phyloP scores from a whole-genome alignment of 176 grass and related monocot species.

The barley (Hordeum vulgare) region DNA sequence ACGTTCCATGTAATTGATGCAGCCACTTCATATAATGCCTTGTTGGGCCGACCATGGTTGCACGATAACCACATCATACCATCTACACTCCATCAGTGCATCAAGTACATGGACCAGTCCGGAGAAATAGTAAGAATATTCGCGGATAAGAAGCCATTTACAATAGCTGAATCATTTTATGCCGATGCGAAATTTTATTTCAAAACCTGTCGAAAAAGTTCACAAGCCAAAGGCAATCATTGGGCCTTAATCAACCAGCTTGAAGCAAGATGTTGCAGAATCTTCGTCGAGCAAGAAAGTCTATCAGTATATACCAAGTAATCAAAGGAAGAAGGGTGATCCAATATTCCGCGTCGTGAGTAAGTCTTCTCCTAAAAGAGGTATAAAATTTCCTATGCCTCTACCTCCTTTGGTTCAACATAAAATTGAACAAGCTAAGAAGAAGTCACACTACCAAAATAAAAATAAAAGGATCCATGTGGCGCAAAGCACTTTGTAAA shows the following conservation, averaged over 20 bases:
- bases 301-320: neutral
- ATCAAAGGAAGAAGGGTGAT: neutral
- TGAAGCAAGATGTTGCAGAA: accelerated
- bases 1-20: neutral
- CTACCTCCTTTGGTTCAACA: too few species aligned
- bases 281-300: neutral
- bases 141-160: too few species aligned
- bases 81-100: neutral
- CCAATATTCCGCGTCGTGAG: too few species aligned
- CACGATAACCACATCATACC: neutral
- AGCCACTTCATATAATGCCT: neutral
- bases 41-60: neutral
- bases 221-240: neutral
- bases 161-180: too few species aligned
- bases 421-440: neutral
- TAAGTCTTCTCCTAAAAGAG: too few species aligned
- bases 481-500: too few species aligned
- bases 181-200: too few species aligned
- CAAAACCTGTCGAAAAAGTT: too few species aligned
- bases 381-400: too few species aligned
- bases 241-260: accelerated
- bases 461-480: too few species aligned
- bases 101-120: neutral
- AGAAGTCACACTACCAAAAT: neutral
- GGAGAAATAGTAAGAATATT: neutral